phyloP scores from a whole-genome alignment of 2,329 filamentous ascomycete genomes.

The Purpureocillium lavendulum region DNA sequence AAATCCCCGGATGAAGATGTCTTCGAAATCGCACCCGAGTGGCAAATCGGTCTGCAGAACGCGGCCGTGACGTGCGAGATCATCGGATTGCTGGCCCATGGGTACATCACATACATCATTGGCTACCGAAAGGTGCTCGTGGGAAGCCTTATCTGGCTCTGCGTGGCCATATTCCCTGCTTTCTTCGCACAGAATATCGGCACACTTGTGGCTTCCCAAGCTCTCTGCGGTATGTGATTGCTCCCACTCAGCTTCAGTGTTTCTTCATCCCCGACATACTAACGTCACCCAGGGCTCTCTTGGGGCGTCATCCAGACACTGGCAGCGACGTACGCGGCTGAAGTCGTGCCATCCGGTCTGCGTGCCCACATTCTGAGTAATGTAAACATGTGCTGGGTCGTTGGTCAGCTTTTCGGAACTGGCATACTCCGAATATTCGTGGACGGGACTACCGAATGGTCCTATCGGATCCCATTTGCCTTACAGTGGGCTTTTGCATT shows the following conservation, averaged over 20 bases:
- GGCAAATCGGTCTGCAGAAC: constrained; percentile 15
- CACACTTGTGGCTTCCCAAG: too few species aligned
- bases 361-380: constrained; percentile 27
- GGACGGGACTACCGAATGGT: constrained; percentile 21
- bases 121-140: constrained; percentile 31
- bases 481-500: constrained; percentile 32
- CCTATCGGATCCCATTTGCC: constrained; percentile 28
- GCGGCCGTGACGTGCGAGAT: constrained; percentile 13
- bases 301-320: constrained; percentile 28
- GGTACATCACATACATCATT: constrained; percentile 27
- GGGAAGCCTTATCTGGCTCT: constrained; percentile 15
- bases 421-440: constrained; percentile 26
- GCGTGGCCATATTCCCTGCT: too few species aligned
- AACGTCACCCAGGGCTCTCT: constrained; percentile 2
- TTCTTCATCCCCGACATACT: too few species aligned
- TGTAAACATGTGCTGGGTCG: constrained; percentile 33
- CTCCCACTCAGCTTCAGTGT: too few species aligned
- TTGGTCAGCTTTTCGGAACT: constrained; percentile 28
- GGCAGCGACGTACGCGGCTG: constrained; percentile 30
- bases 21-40: constrained; percentile 24
- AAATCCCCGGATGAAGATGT: constrained; percentile 9
- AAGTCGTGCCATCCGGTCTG: constrained; percentile 23
- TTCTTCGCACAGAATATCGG: too few species aligned
- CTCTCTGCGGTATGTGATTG: too few species aligned
- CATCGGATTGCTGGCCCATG: constrained; percentile 31